phyloP scores from a whole-genome alignment of 1,284 basidiomycete species.

The Sporisorium exsertum region DNA sequence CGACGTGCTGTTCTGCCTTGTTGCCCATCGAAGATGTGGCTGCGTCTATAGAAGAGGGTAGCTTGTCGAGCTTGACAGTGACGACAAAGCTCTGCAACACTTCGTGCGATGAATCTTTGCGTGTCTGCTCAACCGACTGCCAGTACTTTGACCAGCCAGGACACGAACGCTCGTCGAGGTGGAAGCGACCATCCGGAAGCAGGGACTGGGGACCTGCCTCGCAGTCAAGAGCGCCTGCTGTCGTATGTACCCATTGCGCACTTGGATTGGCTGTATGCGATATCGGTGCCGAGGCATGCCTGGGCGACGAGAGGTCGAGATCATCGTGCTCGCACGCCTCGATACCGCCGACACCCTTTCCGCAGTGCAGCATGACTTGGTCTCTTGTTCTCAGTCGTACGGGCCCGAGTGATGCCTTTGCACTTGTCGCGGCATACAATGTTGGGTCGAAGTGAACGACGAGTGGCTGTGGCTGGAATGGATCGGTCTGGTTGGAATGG shows the following conservation, averaged over 20 bases:
- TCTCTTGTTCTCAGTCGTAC: conserved; percentile 31
- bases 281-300: neutral
- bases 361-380: conserved; percentile 51
- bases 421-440: conserved; percentile 16
- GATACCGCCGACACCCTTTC: conserved; percentile 37
- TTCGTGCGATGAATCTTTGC: conserved; percentile 16
- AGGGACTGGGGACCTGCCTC: conserved; percentile 21
- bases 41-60: neutral
- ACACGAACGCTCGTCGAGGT: conserved; percentile 37
- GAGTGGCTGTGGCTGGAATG: conserved; percentile 37
- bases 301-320: conserved; percentile 16
- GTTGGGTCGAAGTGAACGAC: conserved; percentile 44
- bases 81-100: conserved; percentile 42
- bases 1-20: conserved; percentile 3
- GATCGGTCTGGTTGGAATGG: conserved; percentile 29
- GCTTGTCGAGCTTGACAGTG: conserved; percentile 25
- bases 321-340: conserved; percentile 50
- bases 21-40: neutral
- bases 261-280: conserved; percentile 5
- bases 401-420: conserved; percentile 27
- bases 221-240: conserved; percentile 20
- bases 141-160: conserved; percentile 45
- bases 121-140: conserved; percentile 16
- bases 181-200: conserved; percentile 36
- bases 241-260: conserved; percentile 2